Percentiles rank a stretch among this genome's conserved stretches.
Conservation (phyloP, 2,329 filamentous ascomycete genomes). For the Dothideomycetes sp. region DNA sequence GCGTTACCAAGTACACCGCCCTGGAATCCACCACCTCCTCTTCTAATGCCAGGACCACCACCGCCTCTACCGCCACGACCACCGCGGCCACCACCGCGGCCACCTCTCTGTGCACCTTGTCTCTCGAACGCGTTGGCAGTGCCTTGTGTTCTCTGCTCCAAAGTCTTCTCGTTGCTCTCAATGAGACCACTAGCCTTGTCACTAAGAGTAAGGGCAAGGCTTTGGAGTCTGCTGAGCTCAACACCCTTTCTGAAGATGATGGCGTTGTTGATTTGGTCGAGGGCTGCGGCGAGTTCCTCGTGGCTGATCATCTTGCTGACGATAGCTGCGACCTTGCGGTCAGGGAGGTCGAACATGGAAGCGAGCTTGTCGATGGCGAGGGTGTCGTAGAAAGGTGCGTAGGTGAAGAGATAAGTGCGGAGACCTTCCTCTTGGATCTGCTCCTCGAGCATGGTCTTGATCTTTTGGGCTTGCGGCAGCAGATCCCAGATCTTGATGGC, state of each 20-base stretch:
- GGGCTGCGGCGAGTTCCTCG: conserved; percentile 89
- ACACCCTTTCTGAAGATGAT: conserved; percentile 99
- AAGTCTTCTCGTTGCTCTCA: conserved; percentile 92
- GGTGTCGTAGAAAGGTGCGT: conserved; percentile 98
- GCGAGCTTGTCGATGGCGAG: conserved; percentile 77
- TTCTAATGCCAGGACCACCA: conserved; percentile 54
- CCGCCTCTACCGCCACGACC: conserved; percentile 53
- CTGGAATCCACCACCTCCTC: conserved; percentile 72
- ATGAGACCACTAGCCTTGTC: conserved; percentile 96
- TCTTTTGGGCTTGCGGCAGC: conserved; percentile 83
- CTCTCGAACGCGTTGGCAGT: conserved; percentile 92
- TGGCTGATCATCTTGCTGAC: conserved; percentile 99
- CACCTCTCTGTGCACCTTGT: conserved; percentile 68
- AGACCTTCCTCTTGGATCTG: conserved; percentile 99
- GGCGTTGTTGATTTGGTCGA: conserved; percentile 94
- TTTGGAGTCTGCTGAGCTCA: conserved; percentile 91
- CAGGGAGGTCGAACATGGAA: conserved; percentile 88
- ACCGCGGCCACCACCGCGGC: conserved; percentile 50
- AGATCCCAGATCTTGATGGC: conserved; percentile 99
- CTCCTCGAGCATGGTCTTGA: conserved; percentile 93
- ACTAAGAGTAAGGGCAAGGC: conserved; percentile 81
- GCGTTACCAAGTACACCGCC: conserved; percentile 63
- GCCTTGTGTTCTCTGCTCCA: conserved; percentile 94
- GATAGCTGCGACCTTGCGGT: conserved; percentile 85
- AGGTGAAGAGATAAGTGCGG: conserved; percentile 97